These are phyloP conservation scores for Tetraselmis chui DNA, from an alignment of 139 green algal genomes.

Conservation along the genomic window DNA sequence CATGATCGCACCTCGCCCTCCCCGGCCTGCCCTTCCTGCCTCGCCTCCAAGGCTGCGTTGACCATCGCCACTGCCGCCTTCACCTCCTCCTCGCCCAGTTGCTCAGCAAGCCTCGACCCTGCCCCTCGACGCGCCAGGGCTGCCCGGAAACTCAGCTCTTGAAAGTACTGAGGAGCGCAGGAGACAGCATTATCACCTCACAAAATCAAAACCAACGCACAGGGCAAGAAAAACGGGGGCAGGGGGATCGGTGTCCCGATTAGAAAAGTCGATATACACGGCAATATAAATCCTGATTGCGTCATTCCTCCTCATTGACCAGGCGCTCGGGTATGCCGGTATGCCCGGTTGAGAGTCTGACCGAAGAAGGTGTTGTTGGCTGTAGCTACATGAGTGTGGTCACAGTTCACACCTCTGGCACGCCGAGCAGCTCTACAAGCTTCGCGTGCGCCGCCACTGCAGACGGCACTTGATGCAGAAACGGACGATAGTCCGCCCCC, in stretches of 20 bases:
- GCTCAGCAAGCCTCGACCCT: not conserved
- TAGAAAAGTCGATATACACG: too few species aligned
- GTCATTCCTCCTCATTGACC: too few species aligned
- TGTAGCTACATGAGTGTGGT: not conserved
- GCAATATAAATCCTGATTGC: too few species aligned
- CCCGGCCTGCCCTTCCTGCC: not conserved
- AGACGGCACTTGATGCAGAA: slow-evolving; percentile 34
- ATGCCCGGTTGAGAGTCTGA: slow-evolving; percentile 19
- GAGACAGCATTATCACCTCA: too few species aligned
- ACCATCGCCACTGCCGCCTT: not conserved
- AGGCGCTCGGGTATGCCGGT: not conserved
- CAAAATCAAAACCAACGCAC: slow-evolving; percentile 25
- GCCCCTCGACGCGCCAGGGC: not conserved
- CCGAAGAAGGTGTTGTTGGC: slow-evolving; percentile 17
- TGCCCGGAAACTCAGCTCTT: not conserved
- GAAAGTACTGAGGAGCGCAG: not conserved
- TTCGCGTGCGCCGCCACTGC: slow-evolving; percentile 9
- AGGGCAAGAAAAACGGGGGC: too few species aligned
- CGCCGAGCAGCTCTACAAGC: slow-evolving; percentile 21
- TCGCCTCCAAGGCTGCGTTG: not conserved
- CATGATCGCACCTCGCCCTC: not conserved
- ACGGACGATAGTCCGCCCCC: slow-evolving; percentile 32
- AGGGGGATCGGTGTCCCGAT: too few species aligned
- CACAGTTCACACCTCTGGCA: slow-evolving; percentile 11
- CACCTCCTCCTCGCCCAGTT: not conserved